These are phyloP conservation scores for Coemansia sp. DNA, from an alignment of 192 early-diverging fungal species.

Conservation along the genomic window DNA sequence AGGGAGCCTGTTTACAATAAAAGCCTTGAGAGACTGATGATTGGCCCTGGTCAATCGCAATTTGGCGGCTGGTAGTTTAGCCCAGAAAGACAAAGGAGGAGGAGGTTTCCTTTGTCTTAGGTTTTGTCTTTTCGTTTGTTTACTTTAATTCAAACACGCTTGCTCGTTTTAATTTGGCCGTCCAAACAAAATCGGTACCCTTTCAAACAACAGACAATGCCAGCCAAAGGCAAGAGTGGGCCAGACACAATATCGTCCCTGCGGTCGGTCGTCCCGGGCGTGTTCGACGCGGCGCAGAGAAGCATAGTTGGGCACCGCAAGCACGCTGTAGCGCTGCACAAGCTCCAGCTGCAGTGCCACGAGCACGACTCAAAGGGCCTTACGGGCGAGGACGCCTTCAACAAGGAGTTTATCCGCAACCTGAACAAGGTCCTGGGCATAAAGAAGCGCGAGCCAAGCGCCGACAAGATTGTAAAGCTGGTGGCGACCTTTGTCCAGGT, in stretches of 20 bases:
- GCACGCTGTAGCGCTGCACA: constrained; percentile 72
- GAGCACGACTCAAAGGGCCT: constrained; percentile 34
- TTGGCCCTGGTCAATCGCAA: neutral
- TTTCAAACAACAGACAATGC: constrained; percentile 15
- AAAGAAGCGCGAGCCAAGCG: constrained; percentile 71
- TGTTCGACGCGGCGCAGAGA: constrained; percentile 79
- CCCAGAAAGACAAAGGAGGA: neutral
- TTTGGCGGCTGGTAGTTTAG: neutral
- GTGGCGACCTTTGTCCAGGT: constrained; percentile 75
- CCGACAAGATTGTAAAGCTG: constrained; percentile 74
- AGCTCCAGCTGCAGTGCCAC: constrained; percentile 67
- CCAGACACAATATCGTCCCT: constrained; percentile 52
- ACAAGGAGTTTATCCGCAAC: constrained; percentile 76
- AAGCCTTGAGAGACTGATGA: neutral
- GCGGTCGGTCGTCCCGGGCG: constrained; percentile 59
- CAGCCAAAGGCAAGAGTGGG: constrained; percentile 27
- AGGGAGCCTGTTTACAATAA: neutral
- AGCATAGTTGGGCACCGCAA: constrained; percentile 69
- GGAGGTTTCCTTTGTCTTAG: neutral
- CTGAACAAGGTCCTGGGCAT: constrained; percentile 76
- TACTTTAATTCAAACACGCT: constrained; percentile 1
- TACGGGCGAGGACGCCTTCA: constrained; percentile 69
- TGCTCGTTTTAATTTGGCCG: neutral
- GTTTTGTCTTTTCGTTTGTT: constrained; percentile 1
- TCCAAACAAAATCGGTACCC: too few relatives aligned